Percentiles rank a stretch among this genome's conserved stretches.
These are phyloP conservation scores for Solanum hybrid DNA, from an alignment of 305 asterid species.

Conservation along the genomic window DNA sequence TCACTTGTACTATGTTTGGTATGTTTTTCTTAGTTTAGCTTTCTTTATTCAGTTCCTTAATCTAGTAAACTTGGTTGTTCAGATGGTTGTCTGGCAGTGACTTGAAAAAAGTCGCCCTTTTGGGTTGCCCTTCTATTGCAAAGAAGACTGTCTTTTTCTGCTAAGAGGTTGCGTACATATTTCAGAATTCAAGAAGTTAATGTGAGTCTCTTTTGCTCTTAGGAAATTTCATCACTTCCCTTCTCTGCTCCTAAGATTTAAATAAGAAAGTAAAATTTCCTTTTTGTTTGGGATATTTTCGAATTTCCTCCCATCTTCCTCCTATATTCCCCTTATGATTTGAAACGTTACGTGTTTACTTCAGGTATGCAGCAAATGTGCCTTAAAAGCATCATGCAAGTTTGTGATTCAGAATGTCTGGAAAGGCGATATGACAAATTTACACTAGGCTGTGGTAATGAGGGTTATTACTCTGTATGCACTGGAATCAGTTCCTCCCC, in stretches of 20 bases:
- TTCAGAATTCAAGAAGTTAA: conserved; percentile 49
- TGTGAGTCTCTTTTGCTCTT: conserved; percentile 26
- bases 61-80: neutral
- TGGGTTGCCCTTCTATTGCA: conserved; percentile 51
- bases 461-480: conserved; percentile 49
- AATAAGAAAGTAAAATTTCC: neutral
- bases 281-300: neutral
- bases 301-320: neutral
- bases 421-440: conserved; percentile 11
- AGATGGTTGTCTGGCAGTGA: neutral
- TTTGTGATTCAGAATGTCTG: conserved; percentile 30
- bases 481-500: conserved; percentile 43
- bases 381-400: conserved; percentile 34
- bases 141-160: conserved; percentile 22
- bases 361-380: conserved; percentile 65
- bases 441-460: conserved; percentile 32
- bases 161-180: conserved; percentile 56
- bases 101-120: conserved; percentile 40
- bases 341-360: neutral
- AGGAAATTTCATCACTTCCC: neutral
- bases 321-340: neutral
- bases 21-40: neutral
- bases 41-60: neutral
- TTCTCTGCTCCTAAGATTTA: neutral
- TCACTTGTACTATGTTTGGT: neutral